Base-by-base conservation (phyloP, 2,329 filamentous ascomycete species). In the Arachnomyces sp. region DNA sequence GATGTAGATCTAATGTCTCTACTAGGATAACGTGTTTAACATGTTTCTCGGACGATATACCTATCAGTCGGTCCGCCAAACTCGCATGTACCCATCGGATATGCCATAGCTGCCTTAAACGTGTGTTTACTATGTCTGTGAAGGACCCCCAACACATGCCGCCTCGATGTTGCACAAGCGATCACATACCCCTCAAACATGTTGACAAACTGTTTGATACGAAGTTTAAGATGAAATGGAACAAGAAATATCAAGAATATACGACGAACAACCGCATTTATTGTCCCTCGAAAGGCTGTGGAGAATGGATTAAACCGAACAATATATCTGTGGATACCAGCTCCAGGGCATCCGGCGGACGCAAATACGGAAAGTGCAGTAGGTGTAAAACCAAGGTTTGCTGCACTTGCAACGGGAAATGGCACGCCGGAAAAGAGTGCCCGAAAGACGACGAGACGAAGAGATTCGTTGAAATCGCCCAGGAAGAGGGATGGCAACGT, bases 101-200 rank as follows among this genome's bases (percentile, higher is more conserved):
- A 82, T 94, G 88, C 61, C 73, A 84, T 48, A 60, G 72, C 6
- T 94, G 88, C 59, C 68, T 95, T 31, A 82, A 79, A 59, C 77
- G 79, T 36, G 74, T 78, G 42, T 94, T 93, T 63, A 78, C 73
- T 39, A 72, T 86, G 45, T 92, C 86, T 8, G 71, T 89, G 46
- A 80, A 73, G 31, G 85, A 93, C 56, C 80, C 84, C 1, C 75
- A 80, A 44, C 80, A 86, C 50, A 93, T 94, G 86, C 86, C 88
- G 13, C 88, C 88, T 0, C 77, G 73, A 56, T 95, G 87, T 62
- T 95, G 87, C 62, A 82, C 77, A 3, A 54, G 74, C 14, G 77
- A 86, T 9, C 75, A 78, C 50, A 93, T 94, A 43, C 78, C 83
- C 0, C 66, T 88, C 5, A 80, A 79, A 49, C 79, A 87, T 56